Percentiles rank a stretch among this genome's conserved stretches.
Evolutionary conservation across 2,329 filamentous ascomycete species (phyloP).

Genomic region (Sphaerulina populicola): DNA sequence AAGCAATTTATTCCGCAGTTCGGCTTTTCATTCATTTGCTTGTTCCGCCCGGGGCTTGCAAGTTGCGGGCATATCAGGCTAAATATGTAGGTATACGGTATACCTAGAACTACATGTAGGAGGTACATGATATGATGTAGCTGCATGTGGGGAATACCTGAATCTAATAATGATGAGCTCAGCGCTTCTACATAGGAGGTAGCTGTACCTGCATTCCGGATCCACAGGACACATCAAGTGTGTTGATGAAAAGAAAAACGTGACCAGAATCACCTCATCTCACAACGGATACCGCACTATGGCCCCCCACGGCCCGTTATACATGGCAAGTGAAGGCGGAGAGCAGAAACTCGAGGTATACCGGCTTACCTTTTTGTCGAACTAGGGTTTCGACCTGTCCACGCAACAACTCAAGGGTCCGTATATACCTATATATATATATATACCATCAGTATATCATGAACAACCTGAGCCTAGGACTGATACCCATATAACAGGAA

Average conservation of each 20-base stretch:
- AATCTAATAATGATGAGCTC: background rate
- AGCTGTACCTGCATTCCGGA: background rate
- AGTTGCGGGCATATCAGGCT: background rate
- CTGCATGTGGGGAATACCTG: background rate
- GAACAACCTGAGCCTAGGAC: background rate
- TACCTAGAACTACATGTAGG: too few species aligned
- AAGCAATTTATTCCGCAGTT: background rate
- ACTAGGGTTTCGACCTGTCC: conserved; percentile 76
- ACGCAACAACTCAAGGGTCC: conserved; percentile 91
- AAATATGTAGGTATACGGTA: too few species aligned
- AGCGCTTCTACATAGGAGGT: too few species aligned
- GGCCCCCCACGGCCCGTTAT: conserved; percentile 11
- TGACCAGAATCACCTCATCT: background rate
- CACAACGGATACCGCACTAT: background rate
- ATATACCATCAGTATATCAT: too few species aligned
- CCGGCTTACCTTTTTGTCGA: background rate
- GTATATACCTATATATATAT: too few species aligned
- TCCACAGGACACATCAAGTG: background rate
- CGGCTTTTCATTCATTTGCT: background rate
- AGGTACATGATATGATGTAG: too few species aligned
- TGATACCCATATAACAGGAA: conserved; percentile 47
- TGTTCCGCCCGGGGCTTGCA: too few species aligned
- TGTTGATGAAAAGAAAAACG: too few species aligned
- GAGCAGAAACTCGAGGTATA: background rate
- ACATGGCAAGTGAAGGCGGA: conserved; percentile 11